A percentile compares a stretch with the other conserved stretches of the same genome.
Conservation (phyloP, 371 early-diverging fungal genomes). For the Rhizopus stolonifer region DNA sequence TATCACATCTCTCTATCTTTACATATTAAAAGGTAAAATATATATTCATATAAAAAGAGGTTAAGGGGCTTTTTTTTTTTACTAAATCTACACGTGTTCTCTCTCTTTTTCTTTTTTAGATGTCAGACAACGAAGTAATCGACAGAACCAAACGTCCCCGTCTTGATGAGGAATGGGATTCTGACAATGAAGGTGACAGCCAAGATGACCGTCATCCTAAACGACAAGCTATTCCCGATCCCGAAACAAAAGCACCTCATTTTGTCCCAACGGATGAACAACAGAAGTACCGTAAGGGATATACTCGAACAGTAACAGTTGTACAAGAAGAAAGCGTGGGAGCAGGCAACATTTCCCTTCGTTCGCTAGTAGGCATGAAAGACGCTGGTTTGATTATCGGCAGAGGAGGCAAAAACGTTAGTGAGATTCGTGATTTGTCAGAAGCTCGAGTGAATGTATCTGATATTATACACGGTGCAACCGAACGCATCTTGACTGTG, state of each 20-base stretch:
- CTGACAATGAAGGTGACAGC: constrained; percentile 34
- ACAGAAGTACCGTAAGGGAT: constrained; percentile 3
- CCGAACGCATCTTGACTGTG: constrained; percentile 75
- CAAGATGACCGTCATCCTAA: constrained; percentile 50
- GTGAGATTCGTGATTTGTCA: constrained; percentile 74
- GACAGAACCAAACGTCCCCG: constrained; percentile 51
- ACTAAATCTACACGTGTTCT: not conserved
- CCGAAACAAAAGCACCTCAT: constrained; percentile 51
- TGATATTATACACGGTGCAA: constrained; percentile 73
- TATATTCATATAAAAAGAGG: not conserved
- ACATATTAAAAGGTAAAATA: not conserved
- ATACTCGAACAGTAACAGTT: constrained; percentile 7
- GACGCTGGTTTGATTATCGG: constrained; percentile 89
- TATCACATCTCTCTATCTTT: not conserved
- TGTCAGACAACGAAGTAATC: constrained; percentile 30
- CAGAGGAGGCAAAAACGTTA: constrained; percentile 77
- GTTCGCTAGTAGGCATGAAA: constrained; percentile 77
- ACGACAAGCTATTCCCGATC: constrained; percentile 49
- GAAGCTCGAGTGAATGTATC: constrained; percentile 79
- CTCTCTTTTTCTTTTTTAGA: constrained; percentile 4
- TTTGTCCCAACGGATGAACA: constrained; percentile 34
- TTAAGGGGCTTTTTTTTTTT: constrained; percentile 1
- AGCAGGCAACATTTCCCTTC: constrained; percentile 42
- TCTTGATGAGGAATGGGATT: constrained; percentile 41
- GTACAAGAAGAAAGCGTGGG: constrained; percentile 13